Evolutionary conservation across 2,329 filamentous ascomycete genomes (phyloP), one percentile per base, ranked within the genome.

Genomic region (Xylariales sp.): DNA sequence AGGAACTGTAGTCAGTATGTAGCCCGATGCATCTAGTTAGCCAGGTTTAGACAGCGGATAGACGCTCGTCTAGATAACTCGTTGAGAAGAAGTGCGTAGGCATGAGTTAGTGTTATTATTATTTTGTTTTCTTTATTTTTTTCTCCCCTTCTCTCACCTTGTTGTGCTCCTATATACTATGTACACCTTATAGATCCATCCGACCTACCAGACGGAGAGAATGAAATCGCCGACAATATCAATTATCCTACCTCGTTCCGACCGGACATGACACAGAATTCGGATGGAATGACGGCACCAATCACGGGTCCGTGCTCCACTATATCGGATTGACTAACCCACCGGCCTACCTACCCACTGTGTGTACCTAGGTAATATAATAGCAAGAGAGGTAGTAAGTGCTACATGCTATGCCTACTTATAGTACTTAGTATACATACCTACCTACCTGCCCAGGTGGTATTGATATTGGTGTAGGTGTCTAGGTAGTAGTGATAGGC

Each of bases 141-240:
- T 41, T 41, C 39, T 41, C 12, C 10, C 39, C 8, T 8, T 34
- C 32, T 34, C 32, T 34, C 32, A 5, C 8, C 8, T 8, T 34
- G 8, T 12, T 18, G 46, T 54, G 16, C 16, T 23, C 49, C 39
- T 41, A 41, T 12, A 41, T 41, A 41, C 41, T 54, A 23, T 54
- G 23, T 50, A 46, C 16, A 30, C 23, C 23, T 23, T 23, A 23
- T 23, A 34, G 10, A 36, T 39, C 5, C n/a, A 45, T 52, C 50
- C 57, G 36, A 16, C 62, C 69, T 65, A 61, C 64, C 32, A 58
- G 64, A 62, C 55, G 28, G 6, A 61, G n/a, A 39, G n/a, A 39
- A 52, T 50, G 62, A 71, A 67, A 56, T 55, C 58, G 59, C 65
- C 65, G 34, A 59, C 18, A 14, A 49, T 56, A 60, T 18, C 18